Percentiles rank a stretch among this genome's conserved stretches.
phyloP scores from a whole-genome alignment of 805 yeast genomes.

The Yarrowia bubula region DNA sequence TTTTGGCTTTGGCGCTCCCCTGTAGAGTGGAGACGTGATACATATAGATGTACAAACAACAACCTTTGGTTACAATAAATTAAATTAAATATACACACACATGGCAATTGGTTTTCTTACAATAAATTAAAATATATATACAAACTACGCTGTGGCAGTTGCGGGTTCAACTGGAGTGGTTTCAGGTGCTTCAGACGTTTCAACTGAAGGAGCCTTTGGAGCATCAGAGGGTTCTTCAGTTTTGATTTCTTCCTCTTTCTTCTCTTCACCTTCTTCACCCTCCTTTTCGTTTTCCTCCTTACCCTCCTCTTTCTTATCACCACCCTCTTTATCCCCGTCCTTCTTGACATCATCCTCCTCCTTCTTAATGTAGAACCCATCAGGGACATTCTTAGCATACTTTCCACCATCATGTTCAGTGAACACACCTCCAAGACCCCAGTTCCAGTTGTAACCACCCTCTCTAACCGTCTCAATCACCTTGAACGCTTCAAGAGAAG shows the following conservation, averaged over 20 bases:
- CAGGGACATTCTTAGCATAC: constrained; percentile 80
- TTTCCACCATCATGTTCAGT: constrained; percentile 39
- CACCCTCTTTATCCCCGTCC: background rate
- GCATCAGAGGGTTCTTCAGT: too few species aligned
- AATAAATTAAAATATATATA: constrained; percentile 7
- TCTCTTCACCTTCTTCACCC: background rate
- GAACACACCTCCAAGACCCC: constrained; percentile 48
- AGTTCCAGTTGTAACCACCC: constrained; percentile 54
- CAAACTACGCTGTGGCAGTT: background rate
- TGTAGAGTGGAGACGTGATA: constrained; percentile 41
- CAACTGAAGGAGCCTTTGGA: too few species aligned
- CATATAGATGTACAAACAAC: background rate
- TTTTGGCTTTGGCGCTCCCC: constrained; percentile 93
- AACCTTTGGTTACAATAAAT: background rate
- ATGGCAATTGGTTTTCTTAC: background rate
- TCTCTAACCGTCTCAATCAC: constrained; percentile 51
- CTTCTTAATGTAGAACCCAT: constrained; percentile 55
- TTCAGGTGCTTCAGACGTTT: background rate
- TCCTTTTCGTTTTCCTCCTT: background rate
- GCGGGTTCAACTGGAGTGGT: background rate
- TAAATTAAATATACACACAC: background rate
- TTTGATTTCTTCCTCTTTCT: background rate
- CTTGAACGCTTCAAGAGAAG: constrained; percentile 76
- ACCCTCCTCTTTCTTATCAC: background rate
- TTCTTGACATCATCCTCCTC: background rate